Evolutionary conservation across 495 filamentous ascomycete species (phyloP).

Genomic region (Penicillium alfredii): DNA sequence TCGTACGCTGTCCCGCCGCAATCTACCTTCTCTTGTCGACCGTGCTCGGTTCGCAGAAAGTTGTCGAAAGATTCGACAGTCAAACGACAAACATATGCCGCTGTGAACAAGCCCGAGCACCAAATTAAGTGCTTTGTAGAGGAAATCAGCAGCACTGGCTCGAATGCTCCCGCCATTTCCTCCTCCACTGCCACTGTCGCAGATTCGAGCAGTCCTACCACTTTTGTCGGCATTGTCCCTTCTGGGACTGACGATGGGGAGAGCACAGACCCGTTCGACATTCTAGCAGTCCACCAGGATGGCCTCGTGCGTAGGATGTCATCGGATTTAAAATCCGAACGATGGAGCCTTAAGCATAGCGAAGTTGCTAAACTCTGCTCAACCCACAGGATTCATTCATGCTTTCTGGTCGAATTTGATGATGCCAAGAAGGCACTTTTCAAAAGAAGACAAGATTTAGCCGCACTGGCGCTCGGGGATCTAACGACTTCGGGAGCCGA

Average conservation of each 20-base stretch:
- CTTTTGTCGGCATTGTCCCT: conserved; percentile 38
- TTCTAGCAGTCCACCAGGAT: conserved; percentile 45
- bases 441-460: conserved; percentile 40
- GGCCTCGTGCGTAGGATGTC: conserved; percentile 38
- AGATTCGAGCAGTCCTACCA: conserved; percentile 37
- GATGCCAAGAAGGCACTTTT: conserved; percentile 40
- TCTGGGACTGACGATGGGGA: conserved; percentile 17
- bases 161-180: conserved; percentile 33
- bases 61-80: conserved; percentile 43
- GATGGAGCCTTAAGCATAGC: conserved; percentile 39
- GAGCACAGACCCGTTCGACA: conserved; percentile 30
- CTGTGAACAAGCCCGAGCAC: conserved; percentile 35
- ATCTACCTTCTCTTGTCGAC: conserved; percentile 67
- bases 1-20: conserved; percentile 84
- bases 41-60: conserved; percentile 66
- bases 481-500: conserved; percentile 19
- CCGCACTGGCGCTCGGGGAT: conserved; percentile 34
- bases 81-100: conserved; percentile 65
- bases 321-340: conserved; percentile 35
- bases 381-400: conserved; percentile 29
- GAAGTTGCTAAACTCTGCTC: conserved; percentile 30
- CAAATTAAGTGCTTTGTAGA: conserved; percentile 51
- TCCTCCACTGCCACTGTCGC: conserved; percentile 36
- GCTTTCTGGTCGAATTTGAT: conserved; percentile 42
- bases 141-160: conserved; percentile 36